phyloP scores from a whole-genome alignment of 2,329 filamentous ascomycete genomes.

The Botrytis hyacinthi region DNA sequence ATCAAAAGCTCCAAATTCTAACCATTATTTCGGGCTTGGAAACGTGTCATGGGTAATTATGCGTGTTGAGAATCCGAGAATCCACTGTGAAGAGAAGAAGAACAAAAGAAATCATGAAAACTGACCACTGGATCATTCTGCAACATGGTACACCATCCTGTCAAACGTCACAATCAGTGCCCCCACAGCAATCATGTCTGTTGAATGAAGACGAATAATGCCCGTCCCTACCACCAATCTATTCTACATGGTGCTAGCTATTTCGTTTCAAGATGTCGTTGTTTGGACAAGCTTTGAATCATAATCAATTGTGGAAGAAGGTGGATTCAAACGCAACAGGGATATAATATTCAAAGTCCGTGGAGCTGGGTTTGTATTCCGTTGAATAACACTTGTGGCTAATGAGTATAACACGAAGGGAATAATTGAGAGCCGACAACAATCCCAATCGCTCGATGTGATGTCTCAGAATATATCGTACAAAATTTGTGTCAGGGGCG shows the following conservation, averaged over 20 bases:
- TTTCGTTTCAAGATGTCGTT: neutral
- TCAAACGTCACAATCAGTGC: neutral
- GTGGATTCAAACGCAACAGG: neutral
- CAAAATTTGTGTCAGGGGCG: neutral
- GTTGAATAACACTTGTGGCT: neutral
- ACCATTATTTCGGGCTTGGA: neutral
- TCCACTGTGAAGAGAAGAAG: too few species aligned
- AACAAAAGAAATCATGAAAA: neutral
- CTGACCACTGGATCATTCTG: neutral
- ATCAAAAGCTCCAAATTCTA: neutral
- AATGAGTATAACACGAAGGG: neutral
- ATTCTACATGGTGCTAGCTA: neutral
- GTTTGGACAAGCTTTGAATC: neutral
- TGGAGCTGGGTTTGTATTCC: constrained; percentile 9
- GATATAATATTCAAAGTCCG: neutral
- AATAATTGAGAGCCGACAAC: neutral
- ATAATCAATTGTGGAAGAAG: neutral
- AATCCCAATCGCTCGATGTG: neutral
- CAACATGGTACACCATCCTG: neutral
- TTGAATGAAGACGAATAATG: neutral
- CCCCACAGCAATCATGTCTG: neutral
- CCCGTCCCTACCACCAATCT: neutral
- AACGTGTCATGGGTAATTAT: neutral
- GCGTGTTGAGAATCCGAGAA: neutral
- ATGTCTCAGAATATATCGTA: neutral